Conservation (phyloP, 306 rosid species). For the Calophaca sinica region DNA sequence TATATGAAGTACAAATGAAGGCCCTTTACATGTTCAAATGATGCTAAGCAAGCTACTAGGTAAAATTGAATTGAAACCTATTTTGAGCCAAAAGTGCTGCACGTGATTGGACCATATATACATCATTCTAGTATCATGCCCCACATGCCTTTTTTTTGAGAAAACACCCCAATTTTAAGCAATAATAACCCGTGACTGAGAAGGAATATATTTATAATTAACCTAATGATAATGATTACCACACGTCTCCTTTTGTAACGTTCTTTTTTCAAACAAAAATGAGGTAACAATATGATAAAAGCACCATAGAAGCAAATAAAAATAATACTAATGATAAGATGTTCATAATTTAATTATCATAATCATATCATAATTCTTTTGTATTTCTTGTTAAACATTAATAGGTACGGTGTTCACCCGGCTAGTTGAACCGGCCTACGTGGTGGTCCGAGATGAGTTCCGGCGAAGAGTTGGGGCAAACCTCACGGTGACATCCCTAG, state of each 20-base stretch:
- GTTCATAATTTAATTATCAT: background rate
- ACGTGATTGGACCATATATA: background rate
- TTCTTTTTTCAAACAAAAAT: no score
- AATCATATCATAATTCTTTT: background rate
- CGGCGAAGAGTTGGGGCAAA: conserved; percentile 62
- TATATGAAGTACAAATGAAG: background rate
- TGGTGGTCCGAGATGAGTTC: conserved; percentile 77
- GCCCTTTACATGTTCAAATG: background rate
- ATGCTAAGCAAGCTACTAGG: background rate
- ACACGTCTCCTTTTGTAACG: background rate
- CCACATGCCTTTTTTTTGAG: background rate
- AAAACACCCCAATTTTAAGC: background rate
- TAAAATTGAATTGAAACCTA: background rate
- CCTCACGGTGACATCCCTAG: conserved; percentile 59
- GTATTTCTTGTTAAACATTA: background rate
- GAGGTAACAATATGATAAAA: background rate
- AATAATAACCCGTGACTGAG: background rate
- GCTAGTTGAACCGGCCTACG: conserved; percentile 72
- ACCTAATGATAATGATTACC: background rate
- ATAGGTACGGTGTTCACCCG: conserved; percentile 88
- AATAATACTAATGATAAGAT: background rate
- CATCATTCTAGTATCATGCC: background rate
- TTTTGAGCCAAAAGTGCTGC: background rate
- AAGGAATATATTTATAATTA: background rate
- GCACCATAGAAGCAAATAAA: background rate